Evolutionary conservation across 2,329 filamentous ascomycete species (phyloP).

Genomic region (Drechmeria coniospora): DNA sequence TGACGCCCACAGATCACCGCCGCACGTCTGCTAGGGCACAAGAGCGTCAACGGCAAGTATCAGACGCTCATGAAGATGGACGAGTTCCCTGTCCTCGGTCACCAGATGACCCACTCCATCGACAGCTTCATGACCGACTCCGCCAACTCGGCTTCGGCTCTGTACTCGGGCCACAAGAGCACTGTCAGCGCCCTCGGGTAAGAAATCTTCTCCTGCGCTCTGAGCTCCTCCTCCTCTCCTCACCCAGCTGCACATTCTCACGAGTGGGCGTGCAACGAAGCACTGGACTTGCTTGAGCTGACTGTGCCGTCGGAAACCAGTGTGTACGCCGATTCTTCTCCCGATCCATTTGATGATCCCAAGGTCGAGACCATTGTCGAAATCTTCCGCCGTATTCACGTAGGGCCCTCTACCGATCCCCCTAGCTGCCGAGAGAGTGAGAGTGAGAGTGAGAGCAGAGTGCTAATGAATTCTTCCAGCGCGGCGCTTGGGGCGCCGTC

Average conservation of each 20-base stretch:
- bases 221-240: too few relatives aligned
- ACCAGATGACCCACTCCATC: constrained; percentile 81
- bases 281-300: too few relatives aligned
- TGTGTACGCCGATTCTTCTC: constrained; percentile 64
- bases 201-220: too few relatives aligned
- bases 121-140: constrained; percentile 78
- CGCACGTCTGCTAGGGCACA: constrained; percentile 66
- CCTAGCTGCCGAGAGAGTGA: not conserved
- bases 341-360: constrained; percentile 62
- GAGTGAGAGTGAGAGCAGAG: too few relatives aligned
- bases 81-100: constrained; percentile 70
- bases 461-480: constrained; percentile 18
- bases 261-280: not conserved
- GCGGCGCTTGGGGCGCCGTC: constrained; percentile 48
- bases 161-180: constrained; percentile 74
- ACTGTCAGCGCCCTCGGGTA: constrained; percentile 66
- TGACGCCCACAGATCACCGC: constrained; percentile 41
- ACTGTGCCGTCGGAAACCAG: constrained; percentile 14
- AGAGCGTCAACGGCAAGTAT: constrained; percentile 73
- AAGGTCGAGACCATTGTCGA: constrained; percentile 76
- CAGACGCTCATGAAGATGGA: constrained; percentile 62
- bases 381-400: constrained; percentile 55
- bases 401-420: constrained; percentile 20
- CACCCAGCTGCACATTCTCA: too few relatives aligned
- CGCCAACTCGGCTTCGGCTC: constrained; percentile 67